A percentile compares a stretch with the other conserved stretches of the same genome.
Conservation (phyloP, 2,329 filamentous ascomycete species). For the Ilyonectria sp. region DNA sequence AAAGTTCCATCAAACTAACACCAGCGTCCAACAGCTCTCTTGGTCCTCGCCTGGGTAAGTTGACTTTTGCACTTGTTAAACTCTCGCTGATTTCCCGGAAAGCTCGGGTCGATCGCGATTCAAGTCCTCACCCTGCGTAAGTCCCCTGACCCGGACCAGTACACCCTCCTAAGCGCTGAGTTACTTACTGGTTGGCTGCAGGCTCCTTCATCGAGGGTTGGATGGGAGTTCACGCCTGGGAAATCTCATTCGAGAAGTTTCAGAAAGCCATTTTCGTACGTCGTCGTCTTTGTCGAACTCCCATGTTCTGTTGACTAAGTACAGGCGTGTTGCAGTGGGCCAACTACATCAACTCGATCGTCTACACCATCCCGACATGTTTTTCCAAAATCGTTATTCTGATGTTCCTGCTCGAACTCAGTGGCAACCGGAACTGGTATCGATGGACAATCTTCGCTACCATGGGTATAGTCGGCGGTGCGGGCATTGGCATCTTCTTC, state of each 20-base stretch:
- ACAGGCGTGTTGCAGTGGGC: conserved; percentile 33
- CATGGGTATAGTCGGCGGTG: conserved; percentile 49
- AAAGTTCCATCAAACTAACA: background rate
- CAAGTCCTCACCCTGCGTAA: conserved; percentile 4
- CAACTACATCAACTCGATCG: conserved; percentile 49
- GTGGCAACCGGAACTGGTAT: conserved; percentile 24
- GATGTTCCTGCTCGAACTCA: conserved; percentile 31
- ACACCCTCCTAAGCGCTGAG: background rate
- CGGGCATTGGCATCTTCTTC: conserved; percentile 48
- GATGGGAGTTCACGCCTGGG: background rate
- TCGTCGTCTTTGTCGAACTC: background rate
- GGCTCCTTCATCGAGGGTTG: conserved; percentile 32
- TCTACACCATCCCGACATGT: conserved; percentile 34
- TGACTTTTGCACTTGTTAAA: background rate
- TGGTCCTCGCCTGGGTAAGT: conserved; percentile 44
- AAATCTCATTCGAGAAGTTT: conserved; percentile 34
- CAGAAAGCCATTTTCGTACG: conserved; percentile 4
- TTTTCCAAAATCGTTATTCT: conserved; percentile 38
- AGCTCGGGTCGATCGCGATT: background rate
- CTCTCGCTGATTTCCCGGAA: background rate
- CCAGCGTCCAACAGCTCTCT: conserved; percentile 34
- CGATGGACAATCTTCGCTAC: conserved; percentile 38
- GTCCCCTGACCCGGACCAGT: background rate
- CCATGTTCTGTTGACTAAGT: conserved; percentile 3
- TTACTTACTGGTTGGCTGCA: conserved; percentile 1